Base-by-base conservation (phyloP, 2,329 filamentous ascomycete species). In the Paradendryphiella salina region DNA sequence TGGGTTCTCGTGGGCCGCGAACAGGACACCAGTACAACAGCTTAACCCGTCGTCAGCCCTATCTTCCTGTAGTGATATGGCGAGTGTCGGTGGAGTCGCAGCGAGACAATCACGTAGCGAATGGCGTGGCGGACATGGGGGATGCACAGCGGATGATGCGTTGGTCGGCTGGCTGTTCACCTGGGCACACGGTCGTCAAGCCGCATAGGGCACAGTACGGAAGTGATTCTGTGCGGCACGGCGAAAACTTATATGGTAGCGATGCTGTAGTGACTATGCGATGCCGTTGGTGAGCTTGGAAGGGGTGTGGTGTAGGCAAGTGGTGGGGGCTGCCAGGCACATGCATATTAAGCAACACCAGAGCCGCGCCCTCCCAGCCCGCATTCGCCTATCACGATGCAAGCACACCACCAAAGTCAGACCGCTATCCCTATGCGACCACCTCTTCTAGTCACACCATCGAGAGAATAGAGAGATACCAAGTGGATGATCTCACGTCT, bases 401-500 rank as follows among this genome's bases (percentile, higher is more conserved):
- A 37, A 47, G 55, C 40, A 50, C 63, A 56, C 60, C 36, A 46
- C 41, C 39, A 42, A 44, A 28, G 11, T 38, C 56, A 60, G 52
- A 54, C 58, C 46, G 52, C 54, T 43, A 48, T 54, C 44, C 20
- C 39, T 47, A 46, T 52, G 46, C 37, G 43, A 47, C 41, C 11
- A 17, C 35, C 35, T 35, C 32, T 28, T 20, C 39, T 33, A 15
- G 54, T 66, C 67, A 67, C 67, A 66, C 56, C 57, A 49, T 60
- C 61, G 57, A 57, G 54, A 62, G 46, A 39, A 29, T 41, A 35
- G 46, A 11, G n/a, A 34, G 44, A 53, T 48, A 34, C 40, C 26
- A 44, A 49, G 51, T 58, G 67, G 59, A 46, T 60, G 50, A 66
- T 66, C 68, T 64, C 60, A 54, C 64, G 46, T 63, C 18, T 61